Evolutionary conservation across 1,284 basidiomycete species (phyloP), one percentile per base, ranked within the genome.

Genomic region (Leccinum solheimii): DNA sequence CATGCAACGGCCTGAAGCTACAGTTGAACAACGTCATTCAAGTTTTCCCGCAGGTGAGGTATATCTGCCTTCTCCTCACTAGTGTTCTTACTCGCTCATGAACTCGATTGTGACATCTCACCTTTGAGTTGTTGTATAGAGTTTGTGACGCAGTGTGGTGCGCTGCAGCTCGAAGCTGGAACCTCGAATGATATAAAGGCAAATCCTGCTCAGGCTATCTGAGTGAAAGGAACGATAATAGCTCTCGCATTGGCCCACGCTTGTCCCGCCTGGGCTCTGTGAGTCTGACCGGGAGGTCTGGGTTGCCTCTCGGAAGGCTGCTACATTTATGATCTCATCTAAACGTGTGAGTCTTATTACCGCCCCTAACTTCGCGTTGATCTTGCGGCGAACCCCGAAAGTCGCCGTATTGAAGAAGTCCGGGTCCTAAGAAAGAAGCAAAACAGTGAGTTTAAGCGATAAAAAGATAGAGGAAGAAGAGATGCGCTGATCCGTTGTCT

Each of bases 321-420:
- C 62, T 58, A 62, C 55, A 45, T 59, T 60, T 59, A 60, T 60
- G 60, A 64, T 60, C 58, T 74, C 72, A 83, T 75, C 82, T 84
- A 79, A 91, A 91, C 21, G 88, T 90, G 72, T 82, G 79, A 38
- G 88, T 86, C 76, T 85, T 83, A 72, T 91, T 91, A 55, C 89
- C 90, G 63, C 83, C 81, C 72, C 82, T 88, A 54, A 87, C 71
- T 68, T 90, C 86, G 62, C 84, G 86, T 62, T 86, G 80, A 23
- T 87, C 87, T 69, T 83, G 85, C 1, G 88, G 90, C 21, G 87
- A 82, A 34, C 84, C 83, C 53, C 83, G 85, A 77, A 91, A 90
- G 67, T 85, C 79, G 21, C 85, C 86, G 63, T 85, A 83, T 60
- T 79, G 75, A 53, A 75, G 79, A 32, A 65, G 70, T 51, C 75